Evolutionary conservation across 1,284 basidiomycete species (phyloP).

Genomic region (Cutaneotrichosporon cyanovorans): DNA sequence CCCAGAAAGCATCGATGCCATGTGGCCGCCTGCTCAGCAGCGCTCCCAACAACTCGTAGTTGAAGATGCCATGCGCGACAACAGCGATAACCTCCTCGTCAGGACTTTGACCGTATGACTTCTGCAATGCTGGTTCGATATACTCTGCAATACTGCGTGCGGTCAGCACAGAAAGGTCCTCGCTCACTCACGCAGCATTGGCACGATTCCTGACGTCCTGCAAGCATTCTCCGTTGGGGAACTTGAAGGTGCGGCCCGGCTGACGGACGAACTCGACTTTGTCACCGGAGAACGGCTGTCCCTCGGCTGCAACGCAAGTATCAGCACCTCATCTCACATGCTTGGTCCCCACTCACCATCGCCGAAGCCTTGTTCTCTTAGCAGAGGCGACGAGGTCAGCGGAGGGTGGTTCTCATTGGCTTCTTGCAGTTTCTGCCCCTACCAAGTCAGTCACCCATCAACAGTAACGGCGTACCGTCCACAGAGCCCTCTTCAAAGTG

Average conservation of each 20-base stretch:
- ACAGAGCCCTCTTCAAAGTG: conserved; percentile 63
- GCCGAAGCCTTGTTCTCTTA: conserved; percentile 46
- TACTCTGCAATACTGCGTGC: conserved; percentile 30
- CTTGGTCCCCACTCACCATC: conserved; percentile 20
- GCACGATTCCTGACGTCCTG: conserved; percentile 42
- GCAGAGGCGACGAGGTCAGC: conserved; percentile 28
- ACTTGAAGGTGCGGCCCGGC: conserved; percentile 35
- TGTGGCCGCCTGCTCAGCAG: conserved; percentile 38
- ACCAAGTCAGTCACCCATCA: background rate
- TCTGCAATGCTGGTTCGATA: conserved; percentile 36
- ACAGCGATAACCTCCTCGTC: conserved; percentile 33
- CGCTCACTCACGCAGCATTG: conserved; percentile 40
- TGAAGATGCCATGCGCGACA: conserved; percentile 47
- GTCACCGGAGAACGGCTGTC: conserved; percentile 32
- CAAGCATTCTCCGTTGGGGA: conserved; percentile 40
- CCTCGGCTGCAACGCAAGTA: conserved; percentile 22
- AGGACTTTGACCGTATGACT: conserved; percentile 22
- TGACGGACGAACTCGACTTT: conserved; percentile 30
- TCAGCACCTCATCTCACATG: background rate
- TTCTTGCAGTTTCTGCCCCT: conserved; percentile 43
- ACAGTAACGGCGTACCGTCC: conserved; percentile 31
- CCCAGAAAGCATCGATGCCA: conserved; percentile 38
- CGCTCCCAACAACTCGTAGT: conserved; percentile 40
- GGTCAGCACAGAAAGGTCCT: background rate
- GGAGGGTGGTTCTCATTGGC: conserved; percentile 33